Evolutionary conservation across 768 basidiomycete species (phyloP).

Genomic region (Pleurotus giganteus): DNA sequence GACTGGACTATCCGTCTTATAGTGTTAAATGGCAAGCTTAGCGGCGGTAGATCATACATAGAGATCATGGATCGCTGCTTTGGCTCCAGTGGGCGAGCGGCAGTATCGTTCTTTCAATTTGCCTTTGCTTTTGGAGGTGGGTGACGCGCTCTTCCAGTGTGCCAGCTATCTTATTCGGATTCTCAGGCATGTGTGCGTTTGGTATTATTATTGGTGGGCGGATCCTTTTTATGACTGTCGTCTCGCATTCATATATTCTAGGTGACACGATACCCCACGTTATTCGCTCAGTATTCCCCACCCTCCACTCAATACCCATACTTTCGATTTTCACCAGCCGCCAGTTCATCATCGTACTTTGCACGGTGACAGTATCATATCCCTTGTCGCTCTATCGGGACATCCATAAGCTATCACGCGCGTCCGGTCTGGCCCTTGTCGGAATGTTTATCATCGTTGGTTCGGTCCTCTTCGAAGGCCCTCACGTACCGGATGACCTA

Average conservation of each 20-base stretch:
- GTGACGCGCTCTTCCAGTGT: constrained; percentile 18
- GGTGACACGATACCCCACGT: constrained; percentile 98
- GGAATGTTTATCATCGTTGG: constrained; percentile 94
- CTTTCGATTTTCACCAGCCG: constrained; percentile 80
- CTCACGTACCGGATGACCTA: constrained; percentile 66
- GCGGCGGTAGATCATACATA: constrained; percentile 88
- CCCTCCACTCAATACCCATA: constrained; percentile 61
- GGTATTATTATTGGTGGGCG: constrained; percentile 75
- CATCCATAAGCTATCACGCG: constrained; percentile 94
- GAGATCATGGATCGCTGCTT: constrained; percentile 95
- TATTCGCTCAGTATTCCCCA: constrained; percentile 82
- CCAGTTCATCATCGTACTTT: constrained; percentile 84
- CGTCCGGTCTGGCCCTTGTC: constrained; percentile 85
- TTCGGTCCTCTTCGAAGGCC: constrained; percentile 82
- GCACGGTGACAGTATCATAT: constrained; percentile 87
- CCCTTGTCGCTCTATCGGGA: constrained; percentile 95
- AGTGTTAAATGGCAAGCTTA: constrained; percentile 93
- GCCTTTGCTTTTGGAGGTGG: constrained; percentile 94
- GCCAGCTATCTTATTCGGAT: constrained; percentile 5
- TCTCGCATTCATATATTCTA: background rate
- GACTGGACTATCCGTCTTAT: constrained; percentile 98
- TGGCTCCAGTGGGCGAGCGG: constrained; percentile 86
- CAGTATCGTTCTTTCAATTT: constrained; percentile 97
- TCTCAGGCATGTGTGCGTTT: constrained; percentile 94
- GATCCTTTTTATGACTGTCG: background rate